phyloP scores from a whole-genome alignment of 148 eudicot species.

The Fagopyrum tataricum region DNA sequence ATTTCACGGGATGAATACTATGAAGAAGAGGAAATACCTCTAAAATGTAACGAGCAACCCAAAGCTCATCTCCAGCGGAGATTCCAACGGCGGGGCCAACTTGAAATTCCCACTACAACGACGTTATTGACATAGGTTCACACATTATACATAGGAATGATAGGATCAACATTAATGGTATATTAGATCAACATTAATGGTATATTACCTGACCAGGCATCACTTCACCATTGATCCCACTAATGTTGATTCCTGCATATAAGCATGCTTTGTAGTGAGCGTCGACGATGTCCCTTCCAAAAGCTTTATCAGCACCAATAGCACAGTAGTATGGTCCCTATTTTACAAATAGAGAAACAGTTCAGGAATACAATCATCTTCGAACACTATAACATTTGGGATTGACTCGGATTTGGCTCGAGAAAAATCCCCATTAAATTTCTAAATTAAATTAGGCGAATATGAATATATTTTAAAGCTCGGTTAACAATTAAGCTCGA shows the following conservation, averaged over 20 bases:
- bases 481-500: no score
- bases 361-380: neutral
- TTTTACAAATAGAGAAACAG: neutral
- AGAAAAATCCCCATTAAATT: no score
- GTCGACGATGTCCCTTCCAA: conserved; percentile 45
- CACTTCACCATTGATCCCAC: conserved; percentile 64
- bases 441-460: no score
- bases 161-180: neutral
- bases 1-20: no score
- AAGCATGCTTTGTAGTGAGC: conserved; percentile 63
- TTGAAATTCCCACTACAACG: conserved; percentile 48
- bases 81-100: conserved; percentile 43
- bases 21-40: conserved; percentile 22
- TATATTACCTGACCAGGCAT: conserved; percentile 61
- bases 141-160: no score
- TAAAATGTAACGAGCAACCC: conserved; percentile 45
- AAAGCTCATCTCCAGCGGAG: conserved; percentile 42
- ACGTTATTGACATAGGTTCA: no score
- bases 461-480: no score
- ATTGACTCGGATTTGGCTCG: no score
- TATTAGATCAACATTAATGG: neutral
- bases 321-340: conserved; percentile 15
- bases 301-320: conserved; percentile 13
- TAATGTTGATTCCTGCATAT: conserved; percentile 53
- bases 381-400: no score